Evolutionary conservation across 164 flowering plant genomes (phyloP), one percentile per base, ranked within the genome.

Genomic region (Vitis amurensis): DNA sequence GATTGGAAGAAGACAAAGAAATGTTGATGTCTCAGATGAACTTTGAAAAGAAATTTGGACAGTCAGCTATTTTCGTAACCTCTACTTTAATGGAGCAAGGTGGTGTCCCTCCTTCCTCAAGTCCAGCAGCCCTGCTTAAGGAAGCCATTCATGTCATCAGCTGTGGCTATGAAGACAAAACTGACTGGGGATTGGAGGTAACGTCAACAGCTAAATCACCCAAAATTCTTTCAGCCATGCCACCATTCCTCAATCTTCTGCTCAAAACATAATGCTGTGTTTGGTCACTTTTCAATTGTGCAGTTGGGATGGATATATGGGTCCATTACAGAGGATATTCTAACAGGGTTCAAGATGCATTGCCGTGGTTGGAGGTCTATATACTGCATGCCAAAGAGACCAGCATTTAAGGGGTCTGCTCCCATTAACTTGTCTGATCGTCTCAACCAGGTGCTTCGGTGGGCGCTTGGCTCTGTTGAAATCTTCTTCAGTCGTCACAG

Each of bases 141-240:
- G 99, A 95, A 86, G 97, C 99, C 72, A 94, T 92, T 75, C 97
- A 95, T 77, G 97, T 95, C 11, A 92, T 92, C 63, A 95, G 99
- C 77, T 94, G 99, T 68, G 97, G 97, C 31, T 95, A 95, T 73
- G 99, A 95, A 77, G 99, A 92, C 80, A 92, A 88, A 75, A 95
- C 99, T 3, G 97, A 91, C 59, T 94, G 97, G 97, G 99, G 99
- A 50, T 9, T 52, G 4, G 97, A 94, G 97, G 99, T 94, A 84
- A 78, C 2, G 2, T 27, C 49, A 51, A 23, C 3, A 59, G 19
- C 58, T 10, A 66, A 11, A 51, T 44, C 17, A 44, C 9, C 55
- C 12, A 12, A 12, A 11, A 37, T 11, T 11, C 19, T 16, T 23
- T 52, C 14, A 30, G 9, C 30, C 0, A 30, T 5, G 61, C 30